These are phyloP conservation scores for Amanita inopinata DNA, from an alignment of 768 basidiomycete species.

Conservation along the genomic window DNA sequence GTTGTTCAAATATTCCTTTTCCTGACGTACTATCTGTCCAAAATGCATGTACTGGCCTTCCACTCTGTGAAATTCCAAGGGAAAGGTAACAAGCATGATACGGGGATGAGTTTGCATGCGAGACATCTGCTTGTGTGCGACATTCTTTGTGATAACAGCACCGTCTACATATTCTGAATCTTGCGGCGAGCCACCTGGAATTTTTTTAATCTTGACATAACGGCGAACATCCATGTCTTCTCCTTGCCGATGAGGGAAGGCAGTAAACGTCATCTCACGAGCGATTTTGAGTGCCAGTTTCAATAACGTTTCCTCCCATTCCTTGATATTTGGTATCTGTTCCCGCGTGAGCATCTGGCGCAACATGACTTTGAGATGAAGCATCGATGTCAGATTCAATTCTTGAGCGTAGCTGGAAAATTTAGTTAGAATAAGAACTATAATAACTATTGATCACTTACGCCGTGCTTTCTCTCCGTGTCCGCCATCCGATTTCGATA, in stretches of 20 bases:
- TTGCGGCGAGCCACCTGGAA: constrained; percentile 84
- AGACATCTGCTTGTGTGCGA: constrained; percentile 93
- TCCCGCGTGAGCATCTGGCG: constrained; percentile 83
- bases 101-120: constrained; percentile 76
- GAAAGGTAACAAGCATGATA: constrained; percentile 94
- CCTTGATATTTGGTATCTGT: constrained; percentile 66
- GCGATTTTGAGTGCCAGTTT: constrained; percentile 80
- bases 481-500: constrained; percentile 74
- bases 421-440: constrained; percentile 6
- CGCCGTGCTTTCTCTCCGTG: constrained; percentile 84
- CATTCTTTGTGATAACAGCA: constrained; percentile 95
- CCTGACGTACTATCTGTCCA: constrained; percentile 83
- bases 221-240: constrained; percentile 92
- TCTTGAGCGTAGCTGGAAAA: constrained; percentile 65
- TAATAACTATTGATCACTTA: constrained; percentile 29
- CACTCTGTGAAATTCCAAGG: constrained; percentile 85
- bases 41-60: constrained; percentile 92
- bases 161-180: constrained; percentile 98
- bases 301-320: constrained; percentile 85
- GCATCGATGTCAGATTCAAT: constrained; percentile 79
- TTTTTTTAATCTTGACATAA: constrained; percentile 97
- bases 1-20: constrained; percentile 86
- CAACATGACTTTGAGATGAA: constrained; percentile 84
- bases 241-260: constrained; percentile 62
- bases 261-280: constrained; percentile 71